Conservation (phyloP, 441 rosid species). For the Erysimum pusillum region DNA sequence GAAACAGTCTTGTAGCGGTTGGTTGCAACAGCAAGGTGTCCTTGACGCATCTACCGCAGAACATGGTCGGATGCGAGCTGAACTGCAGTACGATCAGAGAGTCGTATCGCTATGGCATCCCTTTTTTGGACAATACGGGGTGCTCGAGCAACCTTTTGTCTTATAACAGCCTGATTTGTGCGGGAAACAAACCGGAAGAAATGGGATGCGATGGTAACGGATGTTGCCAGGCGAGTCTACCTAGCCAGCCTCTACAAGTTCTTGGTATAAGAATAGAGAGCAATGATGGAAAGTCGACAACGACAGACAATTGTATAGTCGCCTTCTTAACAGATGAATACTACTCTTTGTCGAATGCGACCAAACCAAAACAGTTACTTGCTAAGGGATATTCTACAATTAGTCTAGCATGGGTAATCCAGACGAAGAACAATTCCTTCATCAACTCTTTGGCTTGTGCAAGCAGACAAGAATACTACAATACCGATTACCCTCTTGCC, state of each 20-base stretch:
- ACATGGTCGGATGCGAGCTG: conserved; percentile 40
- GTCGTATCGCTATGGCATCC: neutral
- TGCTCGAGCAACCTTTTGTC: conserved; percentile 1
- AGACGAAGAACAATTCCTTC: neutral
- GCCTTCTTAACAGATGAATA: conserved; percentile 38
- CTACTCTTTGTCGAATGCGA: conserved; percentile 12
- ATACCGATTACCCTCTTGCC: neutral
- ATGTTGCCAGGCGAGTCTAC: conserved; percentile 29
- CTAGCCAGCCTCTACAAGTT: conserved; percentile 5
- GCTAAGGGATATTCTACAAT: conserved; percentile 12
- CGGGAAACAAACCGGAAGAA: neutral
- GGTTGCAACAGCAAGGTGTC: conserved; percentile 48
- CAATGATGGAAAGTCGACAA: conserved; percentile 1
- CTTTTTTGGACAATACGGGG: neutral
- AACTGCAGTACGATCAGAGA: neutral
- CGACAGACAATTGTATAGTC: conserved; percentile 10
- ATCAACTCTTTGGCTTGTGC: conserved; percentile 9
- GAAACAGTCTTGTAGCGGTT: conserved; percentile 36
- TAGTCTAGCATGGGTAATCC: conserved; percentile 4
- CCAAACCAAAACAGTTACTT: neutral
- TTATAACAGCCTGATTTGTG: neutral
- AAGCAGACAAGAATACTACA: neutral
- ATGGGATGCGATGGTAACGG: conserved; percentile 22
- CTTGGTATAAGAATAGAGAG: conserved; percentile 18
- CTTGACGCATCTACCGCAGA: conserved; percentile 30